Evolutionary conservation across 1,139 yeast species (phyloP).

Genomic region (Yamadazyma buinensis): DNA sequence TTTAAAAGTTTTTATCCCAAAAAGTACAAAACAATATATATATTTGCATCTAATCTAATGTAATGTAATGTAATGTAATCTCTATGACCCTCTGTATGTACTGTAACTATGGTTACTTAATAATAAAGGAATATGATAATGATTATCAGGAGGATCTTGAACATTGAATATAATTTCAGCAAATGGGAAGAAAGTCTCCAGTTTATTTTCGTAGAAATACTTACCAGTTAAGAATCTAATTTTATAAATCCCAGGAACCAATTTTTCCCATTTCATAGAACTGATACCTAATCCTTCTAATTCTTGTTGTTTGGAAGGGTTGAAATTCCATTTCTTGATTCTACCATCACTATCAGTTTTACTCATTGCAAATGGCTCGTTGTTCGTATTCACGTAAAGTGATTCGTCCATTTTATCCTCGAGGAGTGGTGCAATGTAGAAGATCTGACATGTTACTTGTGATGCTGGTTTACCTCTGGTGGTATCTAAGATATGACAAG

Average conservation of each 20-base stretch:
- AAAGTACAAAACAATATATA: not conserved
- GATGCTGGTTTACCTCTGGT: conserved; percentile 78
- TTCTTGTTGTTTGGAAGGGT: conserved; percentile 28
- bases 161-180: conserved; percentile 74
- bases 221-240: conserved; percentile 71
- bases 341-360: conserved; percentile 79
- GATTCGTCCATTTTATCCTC: conserved; percentile 22
- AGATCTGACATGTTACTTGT: conserved; percentile 59
- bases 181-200: conserved; percentile 69
- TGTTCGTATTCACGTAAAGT: conserved; percentile 23
- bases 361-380: conserved; percentile 54
- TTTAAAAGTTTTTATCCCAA: not conserved
- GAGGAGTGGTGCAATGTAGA: conserved; percentile 29
- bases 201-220: conserved; percentile 45
- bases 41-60: too few relatives aligned
- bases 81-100: conserved; percentile 76
- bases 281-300: conserved; percentile 27
- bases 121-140: conserved; percentile 83
- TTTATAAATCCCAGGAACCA: conserved; percentile 63
- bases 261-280: conserved; percentile 33
- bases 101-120: conserved; percentile 82
- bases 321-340: conserved; percentile 59
- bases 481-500: conserved; percentile 87
- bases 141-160: conserved; percentile 63
- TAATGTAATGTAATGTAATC: too few relatives aligned